phyloP scores from a whole-genome alignment of 768 basidiomycete species.

The Termitomyces sp. region DNA sequence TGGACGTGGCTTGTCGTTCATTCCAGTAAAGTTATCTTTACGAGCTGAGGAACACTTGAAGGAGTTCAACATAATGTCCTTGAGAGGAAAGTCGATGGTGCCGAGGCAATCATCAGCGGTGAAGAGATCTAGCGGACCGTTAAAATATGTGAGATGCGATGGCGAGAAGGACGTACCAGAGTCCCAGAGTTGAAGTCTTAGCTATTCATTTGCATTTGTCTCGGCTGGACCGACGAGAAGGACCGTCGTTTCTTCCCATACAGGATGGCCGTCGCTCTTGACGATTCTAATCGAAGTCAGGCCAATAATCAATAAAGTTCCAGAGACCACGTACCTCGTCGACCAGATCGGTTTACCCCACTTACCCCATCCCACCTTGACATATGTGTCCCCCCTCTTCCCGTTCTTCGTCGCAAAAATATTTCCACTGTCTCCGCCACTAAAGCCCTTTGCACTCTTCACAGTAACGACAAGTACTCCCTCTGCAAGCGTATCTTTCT shows the following conservation, averaged over 20 bases:
- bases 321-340: slow-evolving; percentile 36
- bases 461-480: slow-evolving; percentile 66
- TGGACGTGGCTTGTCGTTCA: too few relatives aligned
- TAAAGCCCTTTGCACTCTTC: slow-evolving; percentile 51
- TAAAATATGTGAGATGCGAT: too few relatives aligned
- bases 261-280: slow-evolving; percentile 50
- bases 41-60: too few relatives aligned
- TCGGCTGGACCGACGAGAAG: slow-evolving; percentile 61
- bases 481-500: slow-evolving; percentile 58
- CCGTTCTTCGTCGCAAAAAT: slow-evolving; percentile 25
- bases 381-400: slow-evolving; percentile 43
- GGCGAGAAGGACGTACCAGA: slow-evolving; percentile 38
- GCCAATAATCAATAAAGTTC: not conserved
- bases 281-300: slow-evolving; percentile 43
- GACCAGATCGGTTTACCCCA: slow-evolving; percentile 64
- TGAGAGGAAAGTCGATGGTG: slow-evolving; percentile 35
- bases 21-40: too few relatives aligned
- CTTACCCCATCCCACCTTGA: too few relatives aligned
- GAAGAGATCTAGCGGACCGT: slow-evolving; percentile 23
- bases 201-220: slow-evolving; percentile 58
- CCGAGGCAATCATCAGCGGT: slow-evolving; percentile 48
- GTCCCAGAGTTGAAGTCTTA: slow-evolving; percentile 69
- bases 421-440: slow-evolving; percentile 30
- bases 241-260: slow-evolving; percentile 66
- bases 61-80: slow-evolving; percentile 25